phyloP scores from a whole-genome alignment of 2,329 filamentous ascomycete genomes.

The Dichotomopilus funicola region DNA sequence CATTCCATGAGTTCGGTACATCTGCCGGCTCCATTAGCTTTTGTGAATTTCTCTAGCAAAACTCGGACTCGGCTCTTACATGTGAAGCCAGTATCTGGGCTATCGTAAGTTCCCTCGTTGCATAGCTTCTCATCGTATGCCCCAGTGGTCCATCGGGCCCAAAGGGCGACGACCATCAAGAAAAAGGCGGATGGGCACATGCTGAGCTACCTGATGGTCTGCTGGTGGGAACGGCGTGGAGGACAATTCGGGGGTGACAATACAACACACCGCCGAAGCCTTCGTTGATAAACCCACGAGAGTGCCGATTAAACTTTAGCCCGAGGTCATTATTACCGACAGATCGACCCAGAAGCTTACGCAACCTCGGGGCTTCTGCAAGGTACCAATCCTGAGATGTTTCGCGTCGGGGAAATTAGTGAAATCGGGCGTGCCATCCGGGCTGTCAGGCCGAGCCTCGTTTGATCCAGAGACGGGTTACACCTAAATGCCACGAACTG shows the following conservation, averaged over 20 bases:
- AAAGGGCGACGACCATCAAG: constrained; percentile 13
- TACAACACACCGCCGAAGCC: neutral
- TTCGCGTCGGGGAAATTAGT: too few species aligned
- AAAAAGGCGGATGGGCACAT: constrained; percentile 9
- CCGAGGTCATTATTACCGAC: neutral
- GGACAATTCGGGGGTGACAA: neutral
- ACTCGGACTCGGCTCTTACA: constrained; percentile 19
- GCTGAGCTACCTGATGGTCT: neutral
- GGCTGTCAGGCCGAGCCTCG: too few species aligned
- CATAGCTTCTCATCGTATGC: constrained; percentile 27
- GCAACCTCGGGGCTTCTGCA: neutral
- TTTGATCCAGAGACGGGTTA: too few species aligned
- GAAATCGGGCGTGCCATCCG: too few species aligned
- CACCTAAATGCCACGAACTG: too few species aligned
- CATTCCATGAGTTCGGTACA: constrained; percentile 30
- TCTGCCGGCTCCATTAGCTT: constrained; percentile 18
- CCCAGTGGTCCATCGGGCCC: constrained; percentile 8
- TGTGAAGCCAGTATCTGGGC: constrained; percentile 19
- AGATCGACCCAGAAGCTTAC: neutral
- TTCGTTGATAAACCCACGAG: constrained; percentile 4
- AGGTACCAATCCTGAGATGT: too few species aligned
- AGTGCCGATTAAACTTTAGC: neutral
- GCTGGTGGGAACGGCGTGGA: neutral
- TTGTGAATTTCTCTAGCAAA: neutral
- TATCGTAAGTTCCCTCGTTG: constrained; percentile 25